Base-by-base conservation (phyloP, 208 protist genomes). In the Wallacemonas sp. region DNA sequence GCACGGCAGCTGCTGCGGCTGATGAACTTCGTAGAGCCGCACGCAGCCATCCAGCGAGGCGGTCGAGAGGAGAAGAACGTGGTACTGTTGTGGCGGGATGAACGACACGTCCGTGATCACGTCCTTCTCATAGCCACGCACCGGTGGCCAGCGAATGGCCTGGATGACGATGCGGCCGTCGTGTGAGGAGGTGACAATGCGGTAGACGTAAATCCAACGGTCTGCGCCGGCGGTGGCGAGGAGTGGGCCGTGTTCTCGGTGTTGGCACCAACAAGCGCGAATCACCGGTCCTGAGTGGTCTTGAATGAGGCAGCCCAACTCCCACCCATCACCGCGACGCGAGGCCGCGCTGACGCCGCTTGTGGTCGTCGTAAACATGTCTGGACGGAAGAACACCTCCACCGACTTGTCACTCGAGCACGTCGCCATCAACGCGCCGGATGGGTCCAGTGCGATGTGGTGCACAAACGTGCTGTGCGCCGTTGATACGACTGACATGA, bases 81-180 rank as follows among this genome's bases (percentile, higher is more conserved):
- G 79, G 48, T 89, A 84, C 68, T 92, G 83, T 61, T 85, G 80
- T 17, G 85, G 86, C 19, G 87, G 91, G 45, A 92, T 69, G 68
- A 96, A 96, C 30, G 91, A 85, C 30, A 96, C 80, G 66, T 93
- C 87, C 2, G 87, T 96, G 68, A 93, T 92, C 44, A 80, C 87
- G 70, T 96, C 91, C 65, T 92, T 92, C 69, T 94, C 87, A 61
- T 83, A 91, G 17, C 91, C 87, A 36, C 82, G 78, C 71, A 88
- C 76, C 27, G 73, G 66, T 19, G 86, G 76, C 78, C 70, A 87
- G 30, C 85, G 81, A 34, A 81, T 58, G 10, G 79, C 74, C 61
- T 84, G 73, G 29, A 75, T 73, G 29, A 78, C 46, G 19, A 75
- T 76, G 57, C 73, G 71, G 3, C 77, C 84, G 50, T 77, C 75